Base-by-base conservation (phyloP, 371 early-diverging fungal genomes). In the Globomyces sp. region DNA sequence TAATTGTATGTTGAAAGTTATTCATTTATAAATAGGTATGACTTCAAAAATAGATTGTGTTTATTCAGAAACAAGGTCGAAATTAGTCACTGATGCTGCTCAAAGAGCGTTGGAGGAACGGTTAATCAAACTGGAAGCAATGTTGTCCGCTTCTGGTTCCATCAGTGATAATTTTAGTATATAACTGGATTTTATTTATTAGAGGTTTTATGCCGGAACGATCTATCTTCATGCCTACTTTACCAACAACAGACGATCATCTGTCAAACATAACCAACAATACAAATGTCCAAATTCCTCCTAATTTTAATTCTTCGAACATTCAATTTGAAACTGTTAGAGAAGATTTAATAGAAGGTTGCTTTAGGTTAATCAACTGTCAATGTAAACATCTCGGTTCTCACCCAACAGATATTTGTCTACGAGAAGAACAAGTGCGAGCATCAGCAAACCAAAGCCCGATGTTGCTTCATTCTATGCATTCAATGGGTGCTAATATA, bases 81-180 rank as follows among this genome's bases (percentile, higher is more conserved):
- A 49, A 47, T 37, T 37, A 6, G 44, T 42, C 39, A 3, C 60
- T 60, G 60, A 60, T 9, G 44, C 34, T 37, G 24, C 24, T 24
- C 60, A 60, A 60, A 46, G 41, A 44, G 34, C 34, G 34, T 49
- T 60, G 60, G 60, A 60, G 60, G 60, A 60, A 4, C 45, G 60
- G 44, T 49, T 60, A 24, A 40, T 42, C 60, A 60, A 60, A 36
- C 45, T 60, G 60, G 60, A 60, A 49, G 60, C 44, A 46, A 8
- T 60, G 45, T 34, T 60, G 4, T 40, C 60, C 13, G 49, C 49
- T 13, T 11, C 11, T 0, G 49, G 49, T 13, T 11, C 49, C 11
- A 11, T 13, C 49, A 11, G 11, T 13, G 49, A 49, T 13, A 24
- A 24, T 24, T 24, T 24, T 24, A 39, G 40, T 39, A 55, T 55